Conservation (phyloP, 805 yeast genomes). For the Kodamaea kakaduensis region DNA sequence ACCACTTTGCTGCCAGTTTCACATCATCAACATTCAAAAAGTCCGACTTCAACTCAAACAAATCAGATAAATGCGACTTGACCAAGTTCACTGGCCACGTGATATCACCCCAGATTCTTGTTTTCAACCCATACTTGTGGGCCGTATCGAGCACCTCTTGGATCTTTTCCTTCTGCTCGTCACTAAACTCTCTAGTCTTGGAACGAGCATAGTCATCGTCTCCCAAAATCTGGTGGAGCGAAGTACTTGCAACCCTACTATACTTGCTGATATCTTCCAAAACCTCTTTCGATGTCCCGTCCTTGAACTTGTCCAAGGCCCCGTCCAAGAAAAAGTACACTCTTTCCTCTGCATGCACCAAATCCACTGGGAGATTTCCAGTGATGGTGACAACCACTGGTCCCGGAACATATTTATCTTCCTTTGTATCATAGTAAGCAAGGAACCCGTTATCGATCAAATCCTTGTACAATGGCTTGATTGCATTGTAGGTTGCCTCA, state of each 20-base stretch:
- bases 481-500: conserved; percentile 40
- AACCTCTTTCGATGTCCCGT: conserved; percentile 19
- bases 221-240: conserved; percentile 33
- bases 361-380: conserved; percentile 55
- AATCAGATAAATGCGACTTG: conserved; percentile 46
- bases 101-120: conserved; percentile 72
- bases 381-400: conserved; percentile 64
- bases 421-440: conserved; percentile 41
- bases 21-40: conserved; percentile 63
- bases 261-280: conserved; percentile 22
- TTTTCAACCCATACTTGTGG: conserved; percentile 47
- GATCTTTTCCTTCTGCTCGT: conserved; percentile 27
- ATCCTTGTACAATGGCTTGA: conserved; percentile 44
- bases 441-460: conserved; percentile 48
- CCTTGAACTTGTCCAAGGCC: conserved; percentile 35
- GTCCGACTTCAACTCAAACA: conserved; percentile 49
- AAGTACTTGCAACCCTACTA: conserved; percentile 42
- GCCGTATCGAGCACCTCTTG: conserved; percentile 34
- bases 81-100: conserved; percentile 55
- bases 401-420: conserved; percentile 36
- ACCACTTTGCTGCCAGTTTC: conserved; percentile 27
- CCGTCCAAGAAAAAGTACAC: conserved; percentile 50
- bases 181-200: conserved; percentile 26
- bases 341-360: conserved; percentile 22
- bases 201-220: conserved; percentile 14